phyloP scores from a whole-genome alignment of 2,329 filamentous ascomycete species.

The Aspergillus terreus region DNA sequence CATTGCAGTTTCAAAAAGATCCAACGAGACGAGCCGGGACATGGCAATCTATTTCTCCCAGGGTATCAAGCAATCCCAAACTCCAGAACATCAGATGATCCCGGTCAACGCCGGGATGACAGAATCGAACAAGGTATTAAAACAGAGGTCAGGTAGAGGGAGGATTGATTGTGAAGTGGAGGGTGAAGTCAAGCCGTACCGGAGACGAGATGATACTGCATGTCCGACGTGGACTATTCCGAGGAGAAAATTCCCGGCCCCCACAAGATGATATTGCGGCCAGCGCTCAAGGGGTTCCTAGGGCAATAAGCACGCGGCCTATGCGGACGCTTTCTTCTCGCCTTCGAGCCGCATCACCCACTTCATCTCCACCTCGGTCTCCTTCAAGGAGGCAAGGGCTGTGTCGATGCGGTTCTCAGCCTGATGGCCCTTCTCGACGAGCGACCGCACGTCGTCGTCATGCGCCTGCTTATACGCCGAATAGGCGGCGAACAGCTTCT shows the following conservation, averaged over 20 bases:
- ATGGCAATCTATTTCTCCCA: conserved; percentile 16
- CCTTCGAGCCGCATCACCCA: conserved; percentile 45
- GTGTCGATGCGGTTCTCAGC: conserved; percentile 33
- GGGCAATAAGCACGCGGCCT: conserved; percentile 1
- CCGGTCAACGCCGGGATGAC: conserved; percentile 4
- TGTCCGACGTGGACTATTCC: neutral
- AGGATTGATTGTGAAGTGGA: neutral
- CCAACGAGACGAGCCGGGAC: conserved; percentile 4
- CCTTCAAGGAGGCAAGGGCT: conserved; percentile 38
- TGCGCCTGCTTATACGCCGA: conserved; percentile 40
- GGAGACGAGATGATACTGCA: neutral
- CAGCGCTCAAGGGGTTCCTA: conserved; percentile 2
- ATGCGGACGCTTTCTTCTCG: conserved; percentile 28
- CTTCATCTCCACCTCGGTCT: conserved; percentile 44
- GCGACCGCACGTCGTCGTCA: conserved; percentile 36
- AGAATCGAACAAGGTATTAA: conserved; percentile 3
- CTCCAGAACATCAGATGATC: conserved; percentile 15
- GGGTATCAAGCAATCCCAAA: conserved; percentile 25
- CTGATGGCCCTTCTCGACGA: conserved; percentile 27
- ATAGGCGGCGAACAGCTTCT: conserved; percentile 37
- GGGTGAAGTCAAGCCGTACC: neutral
- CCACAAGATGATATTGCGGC: conserved; percentile 1
- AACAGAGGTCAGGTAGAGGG: conserved; percentile 4
- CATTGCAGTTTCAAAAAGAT: conserved; percentile 10
- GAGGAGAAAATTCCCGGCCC: neutral